Percentiles rank a stretch among this genome's conserved stretches.
phyloP scores from a whole-genome alignment of 495 filamentous ascomycete species.

The Neurospora sp. region DNA sequence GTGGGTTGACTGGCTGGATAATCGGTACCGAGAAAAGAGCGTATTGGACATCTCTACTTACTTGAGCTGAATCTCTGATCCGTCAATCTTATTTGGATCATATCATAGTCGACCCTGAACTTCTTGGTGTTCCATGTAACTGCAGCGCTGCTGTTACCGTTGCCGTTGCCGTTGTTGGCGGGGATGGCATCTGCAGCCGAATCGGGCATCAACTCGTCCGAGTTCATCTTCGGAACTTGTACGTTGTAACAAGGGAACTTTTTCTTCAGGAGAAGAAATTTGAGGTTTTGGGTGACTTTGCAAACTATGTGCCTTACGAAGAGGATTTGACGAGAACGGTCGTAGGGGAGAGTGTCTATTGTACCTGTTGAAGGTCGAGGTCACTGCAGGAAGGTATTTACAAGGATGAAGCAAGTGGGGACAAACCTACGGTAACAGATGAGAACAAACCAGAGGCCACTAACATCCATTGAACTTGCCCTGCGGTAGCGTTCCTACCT shows the following conservation, averaged over 20 bases:
- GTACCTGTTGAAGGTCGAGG: background rate
- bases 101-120: constrained; percentile 45
- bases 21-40: background rate
- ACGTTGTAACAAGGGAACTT: background rate
- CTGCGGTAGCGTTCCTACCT: background rate
- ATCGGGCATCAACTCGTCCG: constrained; percentile 20
- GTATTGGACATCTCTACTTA: constrained; percentile 12
- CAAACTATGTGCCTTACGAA: background rate
- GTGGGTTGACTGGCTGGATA: background rate
- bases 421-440: background rate
- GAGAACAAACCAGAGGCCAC: background rate
- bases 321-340: background rate
- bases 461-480: background rate
- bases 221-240: constrained; percentile 10
- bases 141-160: constrained; percentile 1
- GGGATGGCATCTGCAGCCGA: background rate
- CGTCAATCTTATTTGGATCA: constrained; percentile 19
- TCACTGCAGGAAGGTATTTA: background rate
- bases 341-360: background rate
- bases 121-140: constrained; percentile 23
- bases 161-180: background rate
- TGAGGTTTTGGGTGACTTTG: background rate
- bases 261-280: background rate
- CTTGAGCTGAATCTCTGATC: constrained; percentile 33
- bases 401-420: background rate